Conservation (phyloP, 192 early-diverging fungal species). For the Lobosporangium transversale region DNA sequence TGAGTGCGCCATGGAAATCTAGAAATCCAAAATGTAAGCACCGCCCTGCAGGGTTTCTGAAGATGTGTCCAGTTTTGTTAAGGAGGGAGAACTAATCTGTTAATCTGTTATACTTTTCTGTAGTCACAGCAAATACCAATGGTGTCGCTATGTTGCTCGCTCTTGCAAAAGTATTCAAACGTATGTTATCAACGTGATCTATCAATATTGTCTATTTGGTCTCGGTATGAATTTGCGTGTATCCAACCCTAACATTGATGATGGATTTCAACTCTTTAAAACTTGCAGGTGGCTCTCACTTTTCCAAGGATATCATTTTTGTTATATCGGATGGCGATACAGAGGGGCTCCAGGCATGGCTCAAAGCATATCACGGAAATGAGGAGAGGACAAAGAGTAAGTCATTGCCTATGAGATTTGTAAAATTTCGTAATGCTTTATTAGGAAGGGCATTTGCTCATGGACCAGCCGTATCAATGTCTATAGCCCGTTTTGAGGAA, state of each 20-base stretch:
- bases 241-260: constrained; percentile 5
- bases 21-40: constrained; percentile 62
- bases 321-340: constrained; percentile 83
- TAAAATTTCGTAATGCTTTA: no score
- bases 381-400: constrained; percentile 43
- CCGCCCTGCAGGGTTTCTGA: neutral
- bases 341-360: constrained; percentile 84
- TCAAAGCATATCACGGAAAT: constrained; percentile 88
- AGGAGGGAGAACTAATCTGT: no score
- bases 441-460: no score
- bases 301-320: constrained; percentile 94
- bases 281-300: constrained; percentile 76
- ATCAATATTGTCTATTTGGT: neutral
- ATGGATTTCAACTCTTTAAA: constrained; percentile 32
- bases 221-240: neutral
- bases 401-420: no score
- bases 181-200: constrained; percentile 27
- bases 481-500: constrained; percentile 27
- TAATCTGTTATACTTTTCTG: no score
- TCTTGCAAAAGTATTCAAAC: constrained; percentile 65
- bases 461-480: no score
- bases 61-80: no score
- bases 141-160: constrained; percentile 59
- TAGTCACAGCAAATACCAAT: constrained; percentile 64
- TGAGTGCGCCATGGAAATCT: constrained; percentile 85